Base-by-base conservation (phyloP, 106 monocot genomes). In the Alisma plantagoaquatica region DNA sequence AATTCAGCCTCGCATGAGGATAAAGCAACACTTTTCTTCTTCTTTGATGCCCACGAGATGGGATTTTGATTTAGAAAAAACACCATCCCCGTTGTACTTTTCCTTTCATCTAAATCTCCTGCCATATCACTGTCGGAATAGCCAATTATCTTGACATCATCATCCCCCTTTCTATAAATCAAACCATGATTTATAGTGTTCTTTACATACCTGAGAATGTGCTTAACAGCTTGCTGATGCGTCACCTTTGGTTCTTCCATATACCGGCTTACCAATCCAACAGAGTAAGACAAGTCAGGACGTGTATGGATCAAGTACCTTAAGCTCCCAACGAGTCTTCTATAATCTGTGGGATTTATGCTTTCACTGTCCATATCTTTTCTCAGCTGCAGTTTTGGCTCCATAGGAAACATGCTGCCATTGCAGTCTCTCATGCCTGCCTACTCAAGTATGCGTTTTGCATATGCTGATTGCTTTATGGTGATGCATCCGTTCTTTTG, bases 271-370 rank as follows among this genome's bases (percentile, higher is more conserved):
- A 51, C 0, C 11, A 51, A 5, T 27, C 51, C 17, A 3, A 51
- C 51, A 14, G 1, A 16, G 33, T 33, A 35, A 30, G 35, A 33
- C 9, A 31, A 32, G 16, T 62, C 35, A 0, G 12, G 50, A 5
- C 33, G 2, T 35, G 50, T 50, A 24, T 29, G 8, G 2, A 50
- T 62, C 31, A 62, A 24, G 35, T 62, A 62, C 50, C 23, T 62
- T 3, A 62, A 49, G 17, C 46, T 51, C 9, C 62, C 62, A n/a
- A 48, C 62, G 24, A 50, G 20, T 6, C 50, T 49, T 51, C 43
- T 62, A 51, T 50, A 51, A 10, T 50, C 27, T 11, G 9, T 17
- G 4, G 31, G 27, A 49, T 62, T 27, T 2, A 3, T 8, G 15
- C 10, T 32, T 6, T 23, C 12, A 6, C 30, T 27, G 24, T 18